A percentile compares a stretch with the other conserved stretches of the same genome.
Evolutionary conservation across 2,329 filamentous ascomycete species (phyloP).

Genomic region (Hypoxylon sp.): DNA sequence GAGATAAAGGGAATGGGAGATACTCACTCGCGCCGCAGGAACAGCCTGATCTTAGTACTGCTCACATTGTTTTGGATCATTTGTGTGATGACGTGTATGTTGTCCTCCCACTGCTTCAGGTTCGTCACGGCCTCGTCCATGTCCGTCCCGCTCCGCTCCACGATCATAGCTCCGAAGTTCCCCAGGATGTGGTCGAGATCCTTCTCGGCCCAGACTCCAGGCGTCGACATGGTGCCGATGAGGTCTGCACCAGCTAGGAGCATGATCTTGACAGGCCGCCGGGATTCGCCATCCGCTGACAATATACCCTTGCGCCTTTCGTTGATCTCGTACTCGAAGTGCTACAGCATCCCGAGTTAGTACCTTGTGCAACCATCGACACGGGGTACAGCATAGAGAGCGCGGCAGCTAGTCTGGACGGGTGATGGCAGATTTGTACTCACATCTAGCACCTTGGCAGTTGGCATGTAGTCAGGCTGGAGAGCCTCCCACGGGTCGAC

Average conservation of each 20-base stretch:
- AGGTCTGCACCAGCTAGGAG: conserved; percentile 84
- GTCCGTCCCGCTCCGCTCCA: conserved; percentile 90
- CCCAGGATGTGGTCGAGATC: conserved; percentile 91
- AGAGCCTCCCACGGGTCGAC: conserved; percentile 92
- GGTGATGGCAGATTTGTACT: conserved; percentile 20
- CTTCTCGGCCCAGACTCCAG: conserved; percentile 82
- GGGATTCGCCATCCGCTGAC: conserved; percentile 72
- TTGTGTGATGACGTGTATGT: conserved; percentile 89
- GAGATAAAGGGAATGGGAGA: not conserved
- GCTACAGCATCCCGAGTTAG: conserved; percentile 52
- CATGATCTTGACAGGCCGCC: conserved; percentile 76
- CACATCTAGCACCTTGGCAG: conserved; percentile 82
- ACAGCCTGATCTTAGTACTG: conserved; percentile 83
- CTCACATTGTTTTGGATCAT: conserved; percentile 89
- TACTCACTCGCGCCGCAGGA: conserved; percentile 72
- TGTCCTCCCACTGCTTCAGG: conserved; percentile 84
- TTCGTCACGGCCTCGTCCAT: conserved; percentile 88
- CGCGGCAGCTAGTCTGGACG: not conserved
- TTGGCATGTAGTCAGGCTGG: conserved; percentile 86
- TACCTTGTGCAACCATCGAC: not conserved
- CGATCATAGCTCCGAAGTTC: conserved; percentile 81
- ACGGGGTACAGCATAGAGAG: conserved; percentile 2
- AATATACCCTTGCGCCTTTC: conserved; percentile 79
- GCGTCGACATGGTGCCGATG: conserved; percentile 78
- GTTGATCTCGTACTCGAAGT: conserved; percentile 93